Evolutionary conservation across 768 basidiomycete genomes (phyloP), one percentile per base, ranked within the genome.

Genomic region (Leccinum ochraceum): DNA sequence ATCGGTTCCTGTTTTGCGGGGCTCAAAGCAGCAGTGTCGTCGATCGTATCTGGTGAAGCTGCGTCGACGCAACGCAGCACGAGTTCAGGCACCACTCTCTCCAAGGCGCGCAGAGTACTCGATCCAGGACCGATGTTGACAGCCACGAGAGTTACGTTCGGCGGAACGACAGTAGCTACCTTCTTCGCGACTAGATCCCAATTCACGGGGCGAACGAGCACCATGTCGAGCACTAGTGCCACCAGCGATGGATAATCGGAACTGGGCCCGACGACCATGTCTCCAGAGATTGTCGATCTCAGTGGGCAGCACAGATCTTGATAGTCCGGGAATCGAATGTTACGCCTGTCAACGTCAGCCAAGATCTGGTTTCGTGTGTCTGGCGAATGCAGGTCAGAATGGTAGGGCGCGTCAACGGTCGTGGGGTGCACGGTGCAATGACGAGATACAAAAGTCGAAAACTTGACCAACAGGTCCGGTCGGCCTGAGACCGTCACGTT

Each of bases 401-500:
- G 87, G 64, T 88, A 88, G 0, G 86, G 76, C 0, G 81, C 75
- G 53, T 80, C 75, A 44, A 87, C 68, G 2, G 76, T 76, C 1
- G 83, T 82, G 52, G 78, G 70, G 60, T 79, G 80, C 0, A 80
- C 70, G 2, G 73, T 63, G 22, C 76, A 75, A 20, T 66, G 68
- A 3, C 72, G 63, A 22, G 78, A 75, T 46, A 83, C 63, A 7
- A 66, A 73, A 16, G 64, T 63, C 7, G 77, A 72, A 67, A 87
- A 86, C 26, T 68, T 67, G 7, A 72, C 67, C 32, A 88, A 71
- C 51, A 78, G 56, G 60, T 83, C 80, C 3, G 86, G 86, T 53
- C 75, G 79, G 24, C 86, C 87, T 3, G 86, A 88, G 53, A 87
- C 72, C 11, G 86, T 86, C 57, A 85, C 73, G 57, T 77, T 80